Conservation (phyloP, 2,329 filamentous ascomycete genomes). For the Epichloe sibirici region DNA sequence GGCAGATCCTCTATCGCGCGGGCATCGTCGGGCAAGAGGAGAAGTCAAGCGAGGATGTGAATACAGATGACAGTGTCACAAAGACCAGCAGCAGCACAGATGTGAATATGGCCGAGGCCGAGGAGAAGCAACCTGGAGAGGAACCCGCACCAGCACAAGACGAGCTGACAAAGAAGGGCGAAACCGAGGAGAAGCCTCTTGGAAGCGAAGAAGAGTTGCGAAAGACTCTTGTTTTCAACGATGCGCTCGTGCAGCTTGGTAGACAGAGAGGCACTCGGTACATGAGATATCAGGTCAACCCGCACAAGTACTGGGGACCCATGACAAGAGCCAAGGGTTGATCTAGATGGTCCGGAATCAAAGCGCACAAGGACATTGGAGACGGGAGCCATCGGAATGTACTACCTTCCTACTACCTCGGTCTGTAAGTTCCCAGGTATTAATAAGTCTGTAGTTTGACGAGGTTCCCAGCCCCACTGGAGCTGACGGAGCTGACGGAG, state of each 20-base stretch:
- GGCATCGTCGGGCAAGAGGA: conserved; percentile 23
- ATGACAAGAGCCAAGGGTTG: conserved; percentile 44
- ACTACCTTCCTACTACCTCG: too few relatives aligned
- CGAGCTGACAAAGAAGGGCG: conserved; percentile 12
- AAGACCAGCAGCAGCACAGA: neutral
- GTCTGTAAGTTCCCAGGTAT: too few relatives aligned
- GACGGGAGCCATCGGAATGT: too few relatives aligned
- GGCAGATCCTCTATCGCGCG: conserved; percentile 45
- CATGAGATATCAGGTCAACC: conserved; percentile 82
- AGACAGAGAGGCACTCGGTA: conserved; percentile 55
- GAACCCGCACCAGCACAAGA: conserved; percentile 5
- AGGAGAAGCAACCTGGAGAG: conserved; percentile 9
- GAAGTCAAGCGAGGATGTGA: conserved; percentile 4
- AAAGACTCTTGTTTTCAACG: conserved; percentile 61
- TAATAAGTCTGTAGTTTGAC: neutral
- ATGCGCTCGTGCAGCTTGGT: conserved; percentile 62
- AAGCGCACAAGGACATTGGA: too few relatives aligned
- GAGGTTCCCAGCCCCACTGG: neutral
- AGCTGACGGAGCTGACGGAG: neutral
- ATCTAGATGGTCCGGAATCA: neutral
- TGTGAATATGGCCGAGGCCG: conserved; percentile 29
- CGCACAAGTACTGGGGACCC: conserved; percentile 87
- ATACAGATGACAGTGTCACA: neutral
- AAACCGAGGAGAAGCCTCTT: conserved; percentile 9
- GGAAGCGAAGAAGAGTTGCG: conserved; percentile 30